These are phyloP conservation scores for Capsicum pubescens DNA, from an alignment of 257 asterid species.

Conservation along the genomic window DNA sequence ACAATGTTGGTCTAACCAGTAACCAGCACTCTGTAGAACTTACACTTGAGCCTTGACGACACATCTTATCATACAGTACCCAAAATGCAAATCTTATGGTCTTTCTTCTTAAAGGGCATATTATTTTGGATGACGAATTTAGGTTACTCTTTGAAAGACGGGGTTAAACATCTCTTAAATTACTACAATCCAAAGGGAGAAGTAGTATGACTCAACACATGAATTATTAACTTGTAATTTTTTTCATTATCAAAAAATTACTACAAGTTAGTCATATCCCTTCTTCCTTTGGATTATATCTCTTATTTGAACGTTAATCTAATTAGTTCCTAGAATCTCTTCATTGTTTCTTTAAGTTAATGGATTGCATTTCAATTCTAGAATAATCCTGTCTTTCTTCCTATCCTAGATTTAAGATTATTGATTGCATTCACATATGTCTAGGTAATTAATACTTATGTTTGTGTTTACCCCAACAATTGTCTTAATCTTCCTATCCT, in stretches of 20 bases:
- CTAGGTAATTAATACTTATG: neutral
- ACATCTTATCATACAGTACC: no score
- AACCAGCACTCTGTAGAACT: no score
- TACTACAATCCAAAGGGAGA: neutral
- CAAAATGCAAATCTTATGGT: no score
- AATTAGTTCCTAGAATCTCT: neutral
- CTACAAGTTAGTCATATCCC: neutral
- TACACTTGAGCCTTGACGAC: no score
- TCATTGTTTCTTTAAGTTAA: neutral
- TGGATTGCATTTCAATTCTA: slow-evolving; percentile 6
- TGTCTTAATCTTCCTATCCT: neutral
- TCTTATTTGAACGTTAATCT: neutral
- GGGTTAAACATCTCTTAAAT: neutral
- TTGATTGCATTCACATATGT: neutral
- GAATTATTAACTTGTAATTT: no score
- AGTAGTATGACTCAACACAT: no score
- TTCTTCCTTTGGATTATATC: neutral
- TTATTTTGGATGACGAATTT: neutral
- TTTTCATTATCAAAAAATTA: no score
- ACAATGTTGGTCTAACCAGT: no score
- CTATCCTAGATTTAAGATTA: neutral
- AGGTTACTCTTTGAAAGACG: neutral
- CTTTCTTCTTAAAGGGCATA: neutral
- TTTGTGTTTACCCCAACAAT: neutral
- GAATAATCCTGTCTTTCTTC: neutral